phyloP scores from a whole-genome alignment of 2,329 filamentous ascomycete genomes.

The Fusarium tuaranense region DNA sequence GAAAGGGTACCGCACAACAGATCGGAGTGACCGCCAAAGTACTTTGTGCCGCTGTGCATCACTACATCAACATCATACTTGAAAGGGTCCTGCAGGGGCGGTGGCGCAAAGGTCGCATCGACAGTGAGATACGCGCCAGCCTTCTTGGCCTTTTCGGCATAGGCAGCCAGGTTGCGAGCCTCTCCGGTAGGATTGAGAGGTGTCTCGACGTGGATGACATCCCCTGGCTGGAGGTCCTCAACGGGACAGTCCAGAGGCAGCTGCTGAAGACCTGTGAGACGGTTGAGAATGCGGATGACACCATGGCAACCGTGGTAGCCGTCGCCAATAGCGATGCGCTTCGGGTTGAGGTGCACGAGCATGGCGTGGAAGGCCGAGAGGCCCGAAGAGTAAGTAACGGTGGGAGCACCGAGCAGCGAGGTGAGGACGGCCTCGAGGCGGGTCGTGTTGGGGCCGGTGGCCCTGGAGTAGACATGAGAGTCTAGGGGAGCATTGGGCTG shows the following conservation, averaged over 20 bases:
- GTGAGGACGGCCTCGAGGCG: conserved; percentile 88
- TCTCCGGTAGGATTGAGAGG: conserved; percentile 92
- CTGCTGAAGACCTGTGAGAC: conserved; percentile 80
- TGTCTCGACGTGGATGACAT: conserved; percentile 92
- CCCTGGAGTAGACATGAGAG: conserved; percentile 86
- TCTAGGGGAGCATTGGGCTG: conserved; percentile 65
- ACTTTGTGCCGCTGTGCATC: conserved; percentile 96
- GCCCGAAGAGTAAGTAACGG: conserved; percentile 85
- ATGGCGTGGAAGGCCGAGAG: conserved; percentile 90
- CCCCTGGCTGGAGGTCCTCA: conserved; percentile 77
- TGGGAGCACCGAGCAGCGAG: conserved; percentile 75
- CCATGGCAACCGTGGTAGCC: conserved; percentile 97
- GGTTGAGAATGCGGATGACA: conserved; percentile 78
- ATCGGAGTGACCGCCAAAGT: conserved; percentile 95
- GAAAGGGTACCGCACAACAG: conserved; percentile 88
- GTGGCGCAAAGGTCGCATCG: conserved; percentile 93
- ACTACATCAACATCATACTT: conserved; percentile 83
- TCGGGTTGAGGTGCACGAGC: conserved; percentile 85
- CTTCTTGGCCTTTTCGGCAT: conserved; percentile 77
- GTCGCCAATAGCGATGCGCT: conserved; percentile 81
- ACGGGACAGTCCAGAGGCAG: conserved; percentile 77
- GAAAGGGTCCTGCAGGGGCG: conserved; percentile 89
- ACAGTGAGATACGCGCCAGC: conserved; percentile 83
- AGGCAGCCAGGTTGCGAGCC: conserved; percentile 78
- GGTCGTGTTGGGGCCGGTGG: conserved; percentile 81